phyloP scores from a whole-genome alignment of 169 alveolate genomes.

The Plasmodium reichenowi region DNA sequence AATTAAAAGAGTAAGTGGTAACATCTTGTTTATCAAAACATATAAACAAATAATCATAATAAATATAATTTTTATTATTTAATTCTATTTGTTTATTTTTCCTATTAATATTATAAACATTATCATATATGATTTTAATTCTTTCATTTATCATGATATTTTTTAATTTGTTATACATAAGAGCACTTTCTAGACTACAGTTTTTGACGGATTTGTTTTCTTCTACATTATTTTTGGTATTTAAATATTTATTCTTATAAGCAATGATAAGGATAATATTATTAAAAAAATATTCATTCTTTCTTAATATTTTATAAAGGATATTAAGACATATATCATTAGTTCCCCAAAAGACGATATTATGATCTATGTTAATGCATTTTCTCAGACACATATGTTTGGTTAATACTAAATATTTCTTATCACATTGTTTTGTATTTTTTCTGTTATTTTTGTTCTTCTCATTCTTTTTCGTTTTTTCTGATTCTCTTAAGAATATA shows the following conservation, averaged over 20 bases:
- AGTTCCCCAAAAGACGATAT: constrained; percentile 51
- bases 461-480: background rate
- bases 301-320: constrained; percentile 22
- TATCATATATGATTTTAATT: constrained; percentile 42
- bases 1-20: constrained; percentile 44
- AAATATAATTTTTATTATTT: constrained; percentile 9
- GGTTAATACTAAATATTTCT: constrained; percentile 35
- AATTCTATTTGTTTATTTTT: constrained; percentile 36
- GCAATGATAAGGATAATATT: constrained; percentile 24
- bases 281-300: constrained; percentile 48
- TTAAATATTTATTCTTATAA: constrained; percentile 25
- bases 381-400: constrained; percentile 44
- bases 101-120: constrained; percentile 55
- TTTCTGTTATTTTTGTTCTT: background rate
- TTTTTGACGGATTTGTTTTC: constrained; percentile 17
- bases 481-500: background rate
- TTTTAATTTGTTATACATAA: constrained; percentile 23
- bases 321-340: constrained; percentile 41
- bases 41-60: constrained; percentile 50
- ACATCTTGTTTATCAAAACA: constrained; percentile 61
- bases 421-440: background rate
- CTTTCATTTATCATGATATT: constrained; percentile 27
- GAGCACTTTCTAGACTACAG: constrained; percentile 20
- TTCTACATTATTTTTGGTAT: background rate
- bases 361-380: constrained; percentile 33